Percentiles rank a stretch among this genome's conserved stretches.
Evolutionary conservation across 2,329 filamentous ascomycete species (phyloP).

Genomic region (Stachybotrys chlorohalonatus): DNA sequence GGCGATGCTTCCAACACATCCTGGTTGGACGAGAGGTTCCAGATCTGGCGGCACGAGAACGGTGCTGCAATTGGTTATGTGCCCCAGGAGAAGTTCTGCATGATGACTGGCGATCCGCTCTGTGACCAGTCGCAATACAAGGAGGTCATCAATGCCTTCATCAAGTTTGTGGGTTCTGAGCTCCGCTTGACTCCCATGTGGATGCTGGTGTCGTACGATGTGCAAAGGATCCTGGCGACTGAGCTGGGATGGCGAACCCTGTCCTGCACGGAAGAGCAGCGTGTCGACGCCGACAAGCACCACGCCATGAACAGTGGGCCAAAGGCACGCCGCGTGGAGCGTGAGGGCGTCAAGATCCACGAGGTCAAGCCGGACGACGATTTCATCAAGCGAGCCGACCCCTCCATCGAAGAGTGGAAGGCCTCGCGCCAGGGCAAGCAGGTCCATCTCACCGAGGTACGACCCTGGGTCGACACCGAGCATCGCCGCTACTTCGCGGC

Average conservation of each 20-base stretch:
- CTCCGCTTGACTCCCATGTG: slow-evolving; percentile 69
- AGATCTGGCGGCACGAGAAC: slow-evolving; percentile 78
- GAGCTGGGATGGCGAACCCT: slow-evolving; percentile 82
- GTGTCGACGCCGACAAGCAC: slow-evolving; percentile 67
- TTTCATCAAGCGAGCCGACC: slow-evolving; percentile 59
- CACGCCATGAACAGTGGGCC: slow-evolving; percentile 49
- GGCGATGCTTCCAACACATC: slow-evolving; percentile 91
- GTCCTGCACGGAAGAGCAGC: slow-evolving; percentile 82
- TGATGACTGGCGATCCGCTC: slow-evolving; percentile 80
- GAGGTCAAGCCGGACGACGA: slow-evolving; percentile 64
- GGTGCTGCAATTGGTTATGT: slow-evolving; percentile 84
- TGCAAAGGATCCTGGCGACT: slow-evolving; percentile 71
- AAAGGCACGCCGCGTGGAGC: slow-evolving; percentile 73
- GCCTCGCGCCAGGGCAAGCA: slow-evolving; percentile 62
- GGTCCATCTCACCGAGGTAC: slow-evolving; percentile 83
- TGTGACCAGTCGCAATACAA: slow-evolving; percentile 72
- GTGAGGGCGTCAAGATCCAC: slow-evolving; percentile 73
- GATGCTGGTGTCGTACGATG: slow-evolving; percentile 73
- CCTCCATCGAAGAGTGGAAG: slow-evolving; percentile 72
- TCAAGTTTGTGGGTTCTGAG: slow-evolving; percentile 66
- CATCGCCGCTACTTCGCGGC: slow-evolving; percentile 85
- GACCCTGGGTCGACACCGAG: slow-evolving; percentile 74
- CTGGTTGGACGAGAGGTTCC: slow-evolving; percentile 82
- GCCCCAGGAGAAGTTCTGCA: slow-evolving; percentile 64
- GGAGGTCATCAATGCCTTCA: slow-evolving; percentile 63